Percentiles rank a stretch among this genome's conserved stretches.
Evolutionary conservation across 768 basidiomycete species (phyloP).

Genomic region (Boletus pseudo-olivaceus): DNA sequence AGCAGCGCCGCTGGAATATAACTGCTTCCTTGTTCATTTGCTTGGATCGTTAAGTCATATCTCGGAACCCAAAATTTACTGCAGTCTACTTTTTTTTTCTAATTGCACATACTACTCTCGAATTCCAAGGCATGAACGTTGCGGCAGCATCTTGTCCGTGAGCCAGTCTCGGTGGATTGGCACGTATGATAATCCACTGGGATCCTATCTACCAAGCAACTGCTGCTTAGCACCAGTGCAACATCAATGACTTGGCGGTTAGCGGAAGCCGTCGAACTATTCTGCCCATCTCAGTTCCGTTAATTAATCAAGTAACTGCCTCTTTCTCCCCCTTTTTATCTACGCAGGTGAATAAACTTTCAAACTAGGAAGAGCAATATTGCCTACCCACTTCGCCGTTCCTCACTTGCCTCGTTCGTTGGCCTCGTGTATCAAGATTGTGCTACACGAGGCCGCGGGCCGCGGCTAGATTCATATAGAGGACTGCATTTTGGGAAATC

Average conservation of each 20-base stretch:
- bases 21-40: background rate
- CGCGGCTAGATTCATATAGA: conserved; percentile 1
- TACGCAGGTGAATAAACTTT: conserved; percentile 15
- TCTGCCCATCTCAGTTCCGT: background rate
- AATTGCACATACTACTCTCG: conserved; percentile 7
- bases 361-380: background rate
- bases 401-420: conserved; percentile 4
- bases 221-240: background rate
- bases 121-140: background rate
- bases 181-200: background rate
- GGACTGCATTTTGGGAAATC: background rate
- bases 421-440: conserved; percentile 5
- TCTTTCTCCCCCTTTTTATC: background rate
- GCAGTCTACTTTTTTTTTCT: conserved; percentile 4
- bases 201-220: background rate
- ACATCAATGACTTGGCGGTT: background rate
- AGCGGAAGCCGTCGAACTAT: background rate
- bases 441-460: conserved; percentile 22
- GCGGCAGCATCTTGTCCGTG: background rate
- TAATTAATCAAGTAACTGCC: background rate
- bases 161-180: background rate
- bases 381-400: conserved; percentile 7
- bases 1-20: conserved; percentile 18
- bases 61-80: conserved; percentile 4
- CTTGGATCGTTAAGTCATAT: conserved; percentile 5